A percentile compares a stretch with the other conserved stretches of the same genome.
Conservation (phyloP, 2,329 filamentous ascomycete genomes). For the Fusarium napiforme region DNA sequence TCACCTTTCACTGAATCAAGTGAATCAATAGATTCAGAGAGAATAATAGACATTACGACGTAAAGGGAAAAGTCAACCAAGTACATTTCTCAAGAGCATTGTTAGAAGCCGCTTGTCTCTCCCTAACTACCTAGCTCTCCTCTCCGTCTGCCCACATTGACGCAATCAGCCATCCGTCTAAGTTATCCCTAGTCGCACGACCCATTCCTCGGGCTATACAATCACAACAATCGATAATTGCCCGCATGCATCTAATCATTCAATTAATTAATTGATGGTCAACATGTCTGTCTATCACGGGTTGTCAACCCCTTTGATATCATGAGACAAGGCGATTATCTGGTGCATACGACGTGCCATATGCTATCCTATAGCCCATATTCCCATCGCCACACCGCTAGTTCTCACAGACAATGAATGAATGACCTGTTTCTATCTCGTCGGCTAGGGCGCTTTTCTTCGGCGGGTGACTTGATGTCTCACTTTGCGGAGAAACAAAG, state of each 20-base stretch:
- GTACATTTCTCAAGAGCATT: not conserved
- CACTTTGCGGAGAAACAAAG: slow-evolving; percentile 39
- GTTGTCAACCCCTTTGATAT: slow-evolving; percentile 18
- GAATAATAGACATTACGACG: slow-evolving; percentile 9
- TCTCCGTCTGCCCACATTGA: slow-evolving; percentile 14
- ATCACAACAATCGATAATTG: slow-evolving; percentile 13
- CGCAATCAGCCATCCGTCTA: slow-evolving; percentile 25
- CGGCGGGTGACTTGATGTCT: slow-evolving; percentile 29
- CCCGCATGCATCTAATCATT: slow-evolving; percentile 15
- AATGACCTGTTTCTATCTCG: slow-evolving; percentile 22
- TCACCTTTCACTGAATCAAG: slow-evolving; percentile 10
- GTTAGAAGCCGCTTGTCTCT: slow-evolving; percentile 16
- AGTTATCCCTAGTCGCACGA: slow-evolving; percentile 1
- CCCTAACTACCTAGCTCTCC: not conserved
- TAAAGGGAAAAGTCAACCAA: slow-evolving; percentile 11
- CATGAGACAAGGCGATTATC: slow-evolving; percentile 35
- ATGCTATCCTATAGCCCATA: slow-evolving; percentile 1
- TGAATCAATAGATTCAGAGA: slow-evolving; percentile 3
- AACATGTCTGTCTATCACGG: slow-evolving; percentile 2
- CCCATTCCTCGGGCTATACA: slow-evolving; percentile 12
- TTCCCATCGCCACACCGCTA: slow-evolving; percentile 40
- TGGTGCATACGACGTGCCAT: slow-evolving; percentile 32
- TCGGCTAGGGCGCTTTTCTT: slow-evolving; percentile 36
- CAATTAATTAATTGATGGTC: not conserved
- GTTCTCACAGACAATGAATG: slow-evolving; percentile 28